Evolutionary conservation across 2,329 filamentous ascomycete genomes (phyloP).

Genomic region (Colletotrichum cereale): DNA sequence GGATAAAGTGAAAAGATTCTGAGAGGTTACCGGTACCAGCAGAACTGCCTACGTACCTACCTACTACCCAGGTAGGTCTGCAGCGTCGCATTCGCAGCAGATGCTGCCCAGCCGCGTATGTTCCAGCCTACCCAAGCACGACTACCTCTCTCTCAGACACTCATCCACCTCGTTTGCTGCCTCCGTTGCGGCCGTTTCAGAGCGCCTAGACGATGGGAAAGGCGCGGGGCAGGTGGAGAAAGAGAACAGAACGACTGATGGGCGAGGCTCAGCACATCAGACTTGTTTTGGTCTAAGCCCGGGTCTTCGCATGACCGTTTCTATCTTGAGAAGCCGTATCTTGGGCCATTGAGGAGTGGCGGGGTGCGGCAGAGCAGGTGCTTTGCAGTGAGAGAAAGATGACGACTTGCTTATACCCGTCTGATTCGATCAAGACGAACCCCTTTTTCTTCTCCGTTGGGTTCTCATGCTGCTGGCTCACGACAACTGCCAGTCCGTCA

Average conservation of each 20-base stretch:
- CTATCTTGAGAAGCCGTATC: background rate
- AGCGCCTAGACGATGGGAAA: conserved; percentile 36
- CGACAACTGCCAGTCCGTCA: background rate
- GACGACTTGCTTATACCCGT: background rate
- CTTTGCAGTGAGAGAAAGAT: conserved; percentile 10
- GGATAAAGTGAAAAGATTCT: conserved; percentile 21
- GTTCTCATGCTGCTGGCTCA: background rate
- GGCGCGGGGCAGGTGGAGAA: conserved; percentile 26
- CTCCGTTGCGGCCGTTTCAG: conserved; percentile 19
- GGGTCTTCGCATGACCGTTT: background rate
- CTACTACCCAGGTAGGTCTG: too few species aligned
- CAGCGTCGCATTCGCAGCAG: conserved; percentile 23
- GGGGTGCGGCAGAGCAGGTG: conserved; percentile 18
- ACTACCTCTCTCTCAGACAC: conserved; percentile 7
- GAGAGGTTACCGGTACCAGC: conserved; percentile 25
- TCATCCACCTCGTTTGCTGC: conserved; percentile 7
- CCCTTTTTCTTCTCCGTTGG: background rate
- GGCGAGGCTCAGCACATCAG: conserved; percentile 32
- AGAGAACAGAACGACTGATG: conserved; percentile 23
- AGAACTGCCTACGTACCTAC: background rate
- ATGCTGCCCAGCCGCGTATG: conserved; percentile 17
- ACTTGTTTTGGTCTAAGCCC: conserved; percentile 1
- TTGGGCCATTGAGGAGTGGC: conserved; percentile 15
- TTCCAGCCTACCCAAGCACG: conserved; percentile 10
- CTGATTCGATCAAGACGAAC: background rate